Evolutionary conservation across 768 basidiomycete species (phyloP).

Genomic region (Lyophyllum semitale): DNA sequence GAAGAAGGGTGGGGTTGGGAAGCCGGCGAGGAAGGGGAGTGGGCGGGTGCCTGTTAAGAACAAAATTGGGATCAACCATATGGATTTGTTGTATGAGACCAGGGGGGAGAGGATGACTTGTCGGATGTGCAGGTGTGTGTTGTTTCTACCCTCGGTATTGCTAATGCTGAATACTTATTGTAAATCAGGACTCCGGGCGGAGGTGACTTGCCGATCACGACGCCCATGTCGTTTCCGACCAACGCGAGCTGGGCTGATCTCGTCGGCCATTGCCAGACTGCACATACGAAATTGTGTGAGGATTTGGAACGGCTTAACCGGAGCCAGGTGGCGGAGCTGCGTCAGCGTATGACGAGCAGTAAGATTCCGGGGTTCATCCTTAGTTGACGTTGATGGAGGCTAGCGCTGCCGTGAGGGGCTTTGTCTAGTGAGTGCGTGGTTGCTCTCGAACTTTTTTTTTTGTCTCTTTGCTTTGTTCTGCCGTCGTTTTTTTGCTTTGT

Average conservation of each 20-base stretch:
- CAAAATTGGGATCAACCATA: constrained; percentile 32
- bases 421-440: no score
- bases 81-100: constrained; percentile 31
- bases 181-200: constrained; percentile 5
- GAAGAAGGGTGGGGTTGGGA: neutral
- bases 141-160: neutral
- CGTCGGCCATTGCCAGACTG: constrained; percentile 29
- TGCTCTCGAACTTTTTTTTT: neutral
- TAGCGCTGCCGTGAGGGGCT: no score
- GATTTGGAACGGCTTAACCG: constrained; percentile 32
- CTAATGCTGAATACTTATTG: neutral
- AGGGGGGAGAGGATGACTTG: constrained; percentile 23
- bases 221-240: constrained; percentile 22
- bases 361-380: constrained; percentile 6
- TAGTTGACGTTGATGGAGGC: neutral
- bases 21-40: neutral
- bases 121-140: constrained; percentile 31
- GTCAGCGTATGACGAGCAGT: constrained; percentile 22
- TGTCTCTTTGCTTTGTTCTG: no score
- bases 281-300: constrained; percentile 31
- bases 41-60: constrained; percentile 8
- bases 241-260: constrained; percentile 32
- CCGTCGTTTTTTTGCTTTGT: no score
- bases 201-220: neutral
- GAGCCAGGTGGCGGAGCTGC: constrained; percentile 34